Base-by-base conservation (phyloP, 2,329 filamentous ascomycete genomes). In the Fusarium piperis region DNA sequence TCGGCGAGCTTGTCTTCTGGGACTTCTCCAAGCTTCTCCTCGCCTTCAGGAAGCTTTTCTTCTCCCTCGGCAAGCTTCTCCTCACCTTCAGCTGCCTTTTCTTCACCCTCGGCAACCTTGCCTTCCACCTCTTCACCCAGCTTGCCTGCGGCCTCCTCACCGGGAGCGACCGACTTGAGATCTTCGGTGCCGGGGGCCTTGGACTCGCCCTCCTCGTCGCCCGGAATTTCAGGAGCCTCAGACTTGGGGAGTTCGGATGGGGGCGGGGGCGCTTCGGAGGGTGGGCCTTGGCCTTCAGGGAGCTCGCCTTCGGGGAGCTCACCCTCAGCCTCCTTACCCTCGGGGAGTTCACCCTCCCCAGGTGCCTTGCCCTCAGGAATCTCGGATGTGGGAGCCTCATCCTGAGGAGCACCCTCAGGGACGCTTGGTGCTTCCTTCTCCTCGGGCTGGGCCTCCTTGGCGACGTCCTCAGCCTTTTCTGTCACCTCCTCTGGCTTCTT, bases 161-260 rank as follows among this genome's bases (percentile, higher is more conserved):
- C 72, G 0, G 70, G 72, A 38, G 68, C 73, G 76, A 88, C 87
- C 10, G 83, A 78, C 78, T 90, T 90, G 81, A 73, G 30, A 26
- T 64, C 63, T 10, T 74, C 69, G 20, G 26, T 33, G 15, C 68
- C 70, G 28, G 67, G 30, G 20, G 71, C 36, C 59, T 74, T 73
- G 8, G 67, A 73, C 61, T 73, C 67, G 20, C 59, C 64, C n/a
- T 44, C 64, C 1, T 66, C 69, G 3, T 70, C 67, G 13, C 48
- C 62, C 16, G 65, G 62, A 5, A 58, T n/a, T 6, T 65, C 53
- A 44, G 62, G 46, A 13, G 39, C 51, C 23, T 68, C 53, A 35
- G 52, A 53, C 44, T 63, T 63, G 30, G 35, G 41, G 16, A 30
- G 53, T 7, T 66, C 28, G 36, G 32, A 64, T 9, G 53, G 16